Evolutionary conservation across 164 flowering plant species (phyloP).

Genomic region (Akebia trifoliata): DNA sequence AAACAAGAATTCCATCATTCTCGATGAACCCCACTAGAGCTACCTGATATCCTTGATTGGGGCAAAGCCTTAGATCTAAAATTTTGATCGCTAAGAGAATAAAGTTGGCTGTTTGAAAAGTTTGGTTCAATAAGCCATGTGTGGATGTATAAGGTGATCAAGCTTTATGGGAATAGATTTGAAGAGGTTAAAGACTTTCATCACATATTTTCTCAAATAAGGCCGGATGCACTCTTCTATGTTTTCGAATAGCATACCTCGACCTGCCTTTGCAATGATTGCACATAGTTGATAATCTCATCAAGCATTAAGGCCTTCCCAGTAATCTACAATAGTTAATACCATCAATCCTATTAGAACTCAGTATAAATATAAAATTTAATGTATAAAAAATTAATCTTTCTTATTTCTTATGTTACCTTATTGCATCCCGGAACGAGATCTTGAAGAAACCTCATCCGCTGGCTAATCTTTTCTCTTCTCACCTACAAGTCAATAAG

Average conservation of each 20-base stretch:
- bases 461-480: constrained; percentile 91
- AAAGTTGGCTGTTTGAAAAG: neutral
- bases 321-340: constrained; percentile 47
- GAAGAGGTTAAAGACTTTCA: neutral
- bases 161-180: neutral
- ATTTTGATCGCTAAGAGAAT: neutral
- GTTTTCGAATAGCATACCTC: constrained; percentile 53
- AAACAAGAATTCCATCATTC: neutral
- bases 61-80: neutral
- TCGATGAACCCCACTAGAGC: neutral
- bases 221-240: neutral
- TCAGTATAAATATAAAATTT: neutral
- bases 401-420: constrained; percentile 40
- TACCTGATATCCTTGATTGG: too few species aligned
- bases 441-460: constrained; percentile 97
- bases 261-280: constrained; percentile 91
- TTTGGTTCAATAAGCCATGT: neutral
- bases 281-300: constrained; percentile 98
- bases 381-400: neutral
- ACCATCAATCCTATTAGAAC: constrained; percentile 2
- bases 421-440: constrained; percentile 98
- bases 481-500: constrained; percentile 55
- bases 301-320: constrained; percentile 99
- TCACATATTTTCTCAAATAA: neutral
- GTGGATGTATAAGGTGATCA: neutral